Evolutionary conservation across 257 asterid genomes (phyloP).

Genomic region (Phtheirospermum japonicum): DNA sequence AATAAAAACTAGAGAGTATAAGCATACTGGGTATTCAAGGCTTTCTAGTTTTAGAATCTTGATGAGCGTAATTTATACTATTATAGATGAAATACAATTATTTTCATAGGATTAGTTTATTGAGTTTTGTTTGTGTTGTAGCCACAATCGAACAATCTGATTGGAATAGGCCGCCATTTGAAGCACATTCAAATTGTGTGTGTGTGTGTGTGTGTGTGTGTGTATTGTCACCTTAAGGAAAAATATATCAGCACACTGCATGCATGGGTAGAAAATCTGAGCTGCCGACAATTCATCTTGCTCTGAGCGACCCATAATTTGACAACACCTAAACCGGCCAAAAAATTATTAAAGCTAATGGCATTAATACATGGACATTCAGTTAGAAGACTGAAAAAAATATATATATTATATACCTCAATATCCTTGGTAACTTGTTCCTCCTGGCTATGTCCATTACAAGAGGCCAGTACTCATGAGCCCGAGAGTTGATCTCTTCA

Average conservation of each 20-base stretch:
- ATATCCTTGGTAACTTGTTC: slow-evolving; percentile 71
- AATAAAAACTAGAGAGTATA: too few species aligned
- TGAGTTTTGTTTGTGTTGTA: too few species aligned
- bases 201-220: too few species aligned
- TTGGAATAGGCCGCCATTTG: too few species aligned
- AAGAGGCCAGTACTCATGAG: slow-evolving; percentile 87
- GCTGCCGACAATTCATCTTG: slow-evolving; percentile 82
- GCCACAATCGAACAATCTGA: too few species aligned
- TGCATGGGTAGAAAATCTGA: slow-evolving; percentile 87
- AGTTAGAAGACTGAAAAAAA: neutral
- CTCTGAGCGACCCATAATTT: slow-evolving; percentile 84
- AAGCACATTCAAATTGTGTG: too few species aligned
- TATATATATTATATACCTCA: slow-evolving; percentile 37
- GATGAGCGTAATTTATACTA: too few species aligned
- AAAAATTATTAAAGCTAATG: slow-evolving; percentile 3
- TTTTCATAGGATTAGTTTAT: too few species aligned
- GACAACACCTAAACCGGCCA: slow-evolving; percentile 56
- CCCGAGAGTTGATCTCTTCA: slow-evolving; percentile 69
- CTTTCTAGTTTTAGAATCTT: too few species aligned
- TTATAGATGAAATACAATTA: too few species aligned
- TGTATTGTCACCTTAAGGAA: slow-evolving; percentile 68
- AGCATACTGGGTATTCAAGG: too few species aligned
- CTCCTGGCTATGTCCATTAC: slow-evolving; percentile 85
- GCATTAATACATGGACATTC: neutral
- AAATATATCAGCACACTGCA: slow-evolving; percentile 92